Evolutionary conservation across 2,329 filamentous ascomycete genomes (phyloP), one percentile per base, ranked within the genome.

Genomic region (Botryotinia narcissicola): DNA sequence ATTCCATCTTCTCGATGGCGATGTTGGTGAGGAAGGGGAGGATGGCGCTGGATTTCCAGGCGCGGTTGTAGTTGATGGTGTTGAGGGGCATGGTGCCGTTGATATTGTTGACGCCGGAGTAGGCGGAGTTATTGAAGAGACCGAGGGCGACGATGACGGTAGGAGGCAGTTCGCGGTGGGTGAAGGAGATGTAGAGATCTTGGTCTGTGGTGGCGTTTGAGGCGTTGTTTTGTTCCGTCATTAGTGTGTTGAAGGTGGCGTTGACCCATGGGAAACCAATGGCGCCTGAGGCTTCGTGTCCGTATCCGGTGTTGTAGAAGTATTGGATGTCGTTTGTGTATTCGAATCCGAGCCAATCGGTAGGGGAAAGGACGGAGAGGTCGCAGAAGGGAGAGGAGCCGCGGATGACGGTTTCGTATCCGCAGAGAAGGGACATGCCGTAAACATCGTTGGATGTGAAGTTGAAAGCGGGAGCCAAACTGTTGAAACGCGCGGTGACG

Each of bases 201-300:
- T 88, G 85, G 22, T 79, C 78, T 0, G 73, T 73, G 4, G 76
- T 77, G 22, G 80, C 78, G 40, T 81, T 80, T 8, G 81, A 80
- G 6, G 79, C 78, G 72, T 80, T 81, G 51, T 78, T 78, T 42
- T 79, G 78, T 2, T 66, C 60, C 0, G 67, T 35, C 74, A 82
- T 79, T 37, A 84, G 79, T 1, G 82, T 80, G 42, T 81, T 79
- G n/a, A 85, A 81, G 3, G 84, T 86, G 29, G 84, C 85, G 73
- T 88, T 87, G 7, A 87, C 77, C 86, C 87, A 88, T 0, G 86
- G 86, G 74, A 83, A 85, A 2, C 86, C 86, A 46, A 88, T 82
- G 4, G 81, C 82, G 1, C 84, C 84, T 2, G 84, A 84, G 8
- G 85, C 80, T 1, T 81, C 77, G 61, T 84, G 84, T 54, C 86